Evolutionary conservation across 1,284 basidiomycete genomes (phyloP), one percentile per base, ranked within the genome.

Genomic region (Leccinum variabile): DNA sequence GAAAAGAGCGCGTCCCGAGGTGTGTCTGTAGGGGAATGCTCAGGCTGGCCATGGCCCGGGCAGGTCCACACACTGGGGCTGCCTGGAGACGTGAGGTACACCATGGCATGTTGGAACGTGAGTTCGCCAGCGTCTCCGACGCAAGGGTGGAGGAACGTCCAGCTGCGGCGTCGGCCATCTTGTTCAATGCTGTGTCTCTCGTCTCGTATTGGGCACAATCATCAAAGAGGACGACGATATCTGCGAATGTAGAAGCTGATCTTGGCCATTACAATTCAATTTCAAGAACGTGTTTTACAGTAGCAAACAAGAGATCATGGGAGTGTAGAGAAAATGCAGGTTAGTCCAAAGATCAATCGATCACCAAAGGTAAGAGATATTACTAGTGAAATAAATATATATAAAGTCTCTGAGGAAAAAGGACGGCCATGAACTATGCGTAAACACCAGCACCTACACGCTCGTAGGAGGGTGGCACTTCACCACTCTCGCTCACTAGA

Each of bases 401-500:
- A 41, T n/a, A 22, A 11, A 11, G 22, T 28, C 33, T 54, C 44
- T 46, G 13, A 28, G 25, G 16, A 9, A 44, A 28, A 33, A 30
- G 1, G 32, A 46, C 25, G 2, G 10, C 5, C 41, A 44, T 44
- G n/a, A 44, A 44, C 32, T 56, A 66, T 32, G 8, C 41, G 35
- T 35, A 16, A 18, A 53, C 11, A 28, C 4, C 14, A 16, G 22
- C 56, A 32, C 10, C 10, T 9, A 56, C 60, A n/a, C 30, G 67
- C 56, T 81, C 81, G 68, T 90, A 90, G 10, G 80, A 73, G 8
- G 89, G 89, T 0, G 89, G 88, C 39, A 80, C 78, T 68, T 90
- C 88, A 28, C 89, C 89, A 22, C 77, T 77, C 68, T 86, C 82
- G 46, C 81, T 84, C 73, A 86, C 84, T 69, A 85, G 82, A 5